Conservation (phyloP, 148 eudicot genomes). For the Vaccinium corymbosum region DNA sequence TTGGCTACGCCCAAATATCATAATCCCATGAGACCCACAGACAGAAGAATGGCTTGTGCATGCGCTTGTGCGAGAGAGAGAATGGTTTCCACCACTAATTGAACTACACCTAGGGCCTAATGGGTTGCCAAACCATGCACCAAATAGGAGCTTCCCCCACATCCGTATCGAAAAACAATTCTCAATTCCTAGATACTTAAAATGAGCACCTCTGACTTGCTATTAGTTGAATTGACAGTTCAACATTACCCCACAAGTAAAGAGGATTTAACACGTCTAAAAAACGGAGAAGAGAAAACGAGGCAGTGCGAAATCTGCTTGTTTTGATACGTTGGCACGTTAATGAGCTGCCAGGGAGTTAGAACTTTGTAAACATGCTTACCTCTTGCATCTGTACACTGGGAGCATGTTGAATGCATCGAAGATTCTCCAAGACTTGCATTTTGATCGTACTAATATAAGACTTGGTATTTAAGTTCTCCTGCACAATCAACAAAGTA, state of each 20-base stretch:
- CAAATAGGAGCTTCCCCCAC: neutral
- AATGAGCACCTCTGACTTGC: neutral
- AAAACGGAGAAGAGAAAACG: neutral
- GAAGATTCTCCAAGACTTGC: constrained; percentile 94
- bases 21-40: neutral
- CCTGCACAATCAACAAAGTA: constrained; percentile 46
- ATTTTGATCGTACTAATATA: constrained; percentile 74
- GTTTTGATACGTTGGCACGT: neutral
- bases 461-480: constrained; percentile 85
- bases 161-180: neutral
- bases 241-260: neutral
- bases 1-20: neutral
- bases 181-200: neutral
- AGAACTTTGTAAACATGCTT: constrained; percentile 12
- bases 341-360: neutral
- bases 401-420: constrained; percentile 95
- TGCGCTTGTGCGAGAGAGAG: no score
- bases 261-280: constrained; percentile 1
- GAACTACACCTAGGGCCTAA: neutral
- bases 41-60: neutral
- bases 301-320: neutral
- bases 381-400: constrained; percentile 99
- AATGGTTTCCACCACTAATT: neutral
- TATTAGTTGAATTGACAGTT: neutral
- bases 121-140: neutral